These are phyloP conservation scores for Platanthera guangdongensis DNA, from an alignment of 106 monocot genomes.

Conservation along the genomic window DNA sequence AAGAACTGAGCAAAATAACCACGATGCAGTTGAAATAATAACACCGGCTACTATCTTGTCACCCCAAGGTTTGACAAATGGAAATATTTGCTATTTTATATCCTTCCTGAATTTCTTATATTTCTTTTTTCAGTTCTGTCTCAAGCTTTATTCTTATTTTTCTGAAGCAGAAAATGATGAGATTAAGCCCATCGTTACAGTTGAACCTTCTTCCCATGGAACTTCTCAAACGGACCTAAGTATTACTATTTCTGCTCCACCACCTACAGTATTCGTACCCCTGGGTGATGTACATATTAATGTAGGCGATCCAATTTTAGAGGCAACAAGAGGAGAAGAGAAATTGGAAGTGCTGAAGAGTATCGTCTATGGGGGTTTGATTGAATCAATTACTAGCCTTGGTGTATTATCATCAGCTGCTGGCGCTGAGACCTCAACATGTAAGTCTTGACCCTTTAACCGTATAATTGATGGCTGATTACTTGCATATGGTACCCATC, in stretches of 20 bases:
- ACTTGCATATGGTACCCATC: not conserved
- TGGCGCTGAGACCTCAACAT: slow-evolving; percentile 51
- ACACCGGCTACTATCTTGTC: not conserved
- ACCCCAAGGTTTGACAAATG: slow-evolving; percentile 1
- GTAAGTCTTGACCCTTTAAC: slow-evolving; percentile 27
- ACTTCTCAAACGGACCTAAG: slow-evolving; percentile 1
- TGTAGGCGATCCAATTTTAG: not conserved
- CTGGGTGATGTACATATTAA: slow-evolving; percentile 12
- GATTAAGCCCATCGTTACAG: not conserved
- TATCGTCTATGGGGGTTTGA: slow-evolving; percentile 80
- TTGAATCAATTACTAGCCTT: slow-evolving; percentile 74
- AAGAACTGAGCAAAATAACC: not conserved
- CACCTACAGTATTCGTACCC: not conserved
- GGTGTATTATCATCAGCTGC: slow-evolving; percentile 71
- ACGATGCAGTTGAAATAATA: not conserved
- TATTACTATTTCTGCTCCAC: not conserved
- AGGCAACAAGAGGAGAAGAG: slow-evolving; percentile 12
- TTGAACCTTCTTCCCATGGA: slow-evolving; percentile 5
- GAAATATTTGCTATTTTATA: not conserved
- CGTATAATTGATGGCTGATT: not conserved
- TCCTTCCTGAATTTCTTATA: not conserved
- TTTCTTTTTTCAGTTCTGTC: not conserved
- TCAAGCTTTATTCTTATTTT: not conserved
- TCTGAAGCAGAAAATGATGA: not conserved
- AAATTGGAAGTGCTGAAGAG: slow-evolving; percentile 75